Evolutionary conservation across 768 basidiomycete genomes (phyloP).

Genomic region (Hericium coralloides): DNA sequence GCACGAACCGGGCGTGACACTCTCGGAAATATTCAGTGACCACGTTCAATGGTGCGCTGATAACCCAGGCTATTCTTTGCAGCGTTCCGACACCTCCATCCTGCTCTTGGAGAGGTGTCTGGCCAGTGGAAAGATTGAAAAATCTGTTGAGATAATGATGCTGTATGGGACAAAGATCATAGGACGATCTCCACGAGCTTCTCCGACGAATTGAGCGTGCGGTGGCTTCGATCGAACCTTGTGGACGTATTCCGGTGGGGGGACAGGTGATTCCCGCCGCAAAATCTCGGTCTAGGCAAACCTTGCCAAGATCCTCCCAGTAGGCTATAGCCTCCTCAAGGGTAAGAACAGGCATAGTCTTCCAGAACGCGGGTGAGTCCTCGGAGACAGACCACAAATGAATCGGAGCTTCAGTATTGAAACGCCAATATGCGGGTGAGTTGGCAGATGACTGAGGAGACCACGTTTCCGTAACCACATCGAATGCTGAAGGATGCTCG

Average conservation of each 20-base stretch:
- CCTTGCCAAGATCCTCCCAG: slow-evolving; percentile 49
- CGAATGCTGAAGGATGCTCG: slow-evolving; percentile 38
- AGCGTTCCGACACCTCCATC: slow-evolving; percentile 33
- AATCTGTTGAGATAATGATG: slow-evolving; percentile 51
- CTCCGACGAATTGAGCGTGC: slow-evolving; percentile 47
- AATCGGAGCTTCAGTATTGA: slow-evolving; percentile 46
- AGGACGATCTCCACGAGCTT: slow-evolving; percentile 51
- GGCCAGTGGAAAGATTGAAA: slow-evolving; percentile 30
- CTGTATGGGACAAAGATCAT: slow-evolving; percentile 61
- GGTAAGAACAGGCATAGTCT: slow-evolving; percentile 33
- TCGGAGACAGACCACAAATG: slow-evolving; percentile 52
- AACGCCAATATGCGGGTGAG: slow-evolving; percentile 60
- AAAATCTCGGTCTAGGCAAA: slow-evolving; percentile 32
- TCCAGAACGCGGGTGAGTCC: slow-evolving; percentile 44
- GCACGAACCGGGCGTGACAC: slow-evolving; percentile 29
- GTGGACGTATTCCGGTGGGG: slow-evolving; percentile 13
- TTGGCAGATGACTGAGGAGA: slow-evolving; percentile 30
- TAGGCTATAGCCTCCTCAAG: slow-evolving; percentile 33
- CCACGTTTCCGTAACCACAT: slow-evolving; percentile 35
- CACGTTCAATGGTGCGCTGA: slow-evolving; percentile 44
- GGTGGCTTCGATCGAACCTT: slow-evolving; percentile 22
- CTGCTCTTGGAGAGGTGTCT: slow-evolving; percentile 41
- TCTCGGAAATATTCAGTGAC: slow-evolving; percentile 37
- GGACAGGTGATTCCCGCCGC: slow-evolving; percentile 3
- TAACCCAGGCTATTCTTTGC: slow-evolving; percentile 40